Evolutionary conservation across 495 filamentous ascomycete genomes (phyloP).

Genomic region (Penicillium lagena): DNA sequence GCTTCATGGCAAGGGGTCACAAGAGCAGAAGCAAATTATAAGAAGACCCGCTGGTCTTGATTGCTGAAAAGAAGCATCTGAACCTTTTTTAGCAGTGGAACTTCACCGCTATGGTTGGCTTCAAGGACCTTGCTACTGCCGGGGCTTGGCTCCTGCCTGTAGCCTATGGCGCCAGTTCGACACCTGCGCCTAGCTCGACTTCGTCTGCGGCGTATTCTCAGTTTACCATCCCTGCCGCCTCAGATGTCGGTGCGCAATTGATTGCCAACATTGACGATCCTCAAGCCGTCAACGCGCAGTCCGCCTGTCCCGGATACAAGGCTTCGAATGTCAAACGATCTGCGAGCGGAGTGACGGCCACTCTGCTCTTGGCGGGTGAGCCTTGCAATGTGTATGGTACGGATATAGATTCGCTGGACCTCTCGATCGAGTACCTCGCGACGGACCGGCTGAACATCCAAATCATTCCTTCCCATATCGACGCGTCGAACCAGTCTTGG

Average conservation of each 20-base stretch:
- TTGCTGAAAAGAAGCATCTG: not conserved
- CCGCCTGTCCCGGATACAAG: constrained; percentile 58
- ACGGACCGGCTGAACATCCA: constrained; percentile 45
- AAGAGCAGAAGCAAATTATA: constrained; percentile 2
- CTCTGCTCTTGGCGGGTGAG: constrained; percentile 46
- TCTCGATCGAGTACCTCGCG: constrained; percentile 53
- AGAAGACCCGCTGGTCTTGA: constrained; percentile 1
- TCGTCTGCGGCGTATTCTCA: constrained; percentile 16
- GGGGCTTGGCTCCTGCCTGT: constrained; percentile 21
- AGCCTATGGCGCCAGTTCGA: constrained; percentile 20
- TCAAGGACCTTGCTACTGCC: constrained; percentile 17
- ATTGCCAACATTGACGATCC: constrained; percentile 68
- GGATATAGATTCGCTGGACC: constrained; percentile 49
- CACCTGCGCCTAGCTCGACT: constrained; percentile 6
- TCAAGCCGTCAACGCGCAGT: constrained; percentile 63
- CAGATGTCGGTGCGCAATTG: constrained; percentile 49
- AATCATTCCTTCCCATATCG: constrained; percentile 55
- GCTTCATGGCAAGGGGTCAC: not conserved
- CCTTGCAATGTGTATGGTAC: constrained; percentile 58
- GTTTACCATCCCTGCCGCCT: constrained; percentile 53
- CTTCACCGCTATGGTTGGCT: constrained; percentile 20
- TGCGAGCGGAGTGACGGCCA: constrained; percentile 45
- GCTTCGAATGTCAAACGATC: constrained; percentile 44
- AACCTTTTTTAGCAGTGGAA: not conserved
- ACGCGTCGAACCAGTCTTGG: constrained; percentile 58